A percentile compares a stretch with the other conserved stretches of the same genome.
Evolutionary conservation across 768 basidiomycete genomes (phyloP).

Genomic region (Auriculariales sp.): DNA sequence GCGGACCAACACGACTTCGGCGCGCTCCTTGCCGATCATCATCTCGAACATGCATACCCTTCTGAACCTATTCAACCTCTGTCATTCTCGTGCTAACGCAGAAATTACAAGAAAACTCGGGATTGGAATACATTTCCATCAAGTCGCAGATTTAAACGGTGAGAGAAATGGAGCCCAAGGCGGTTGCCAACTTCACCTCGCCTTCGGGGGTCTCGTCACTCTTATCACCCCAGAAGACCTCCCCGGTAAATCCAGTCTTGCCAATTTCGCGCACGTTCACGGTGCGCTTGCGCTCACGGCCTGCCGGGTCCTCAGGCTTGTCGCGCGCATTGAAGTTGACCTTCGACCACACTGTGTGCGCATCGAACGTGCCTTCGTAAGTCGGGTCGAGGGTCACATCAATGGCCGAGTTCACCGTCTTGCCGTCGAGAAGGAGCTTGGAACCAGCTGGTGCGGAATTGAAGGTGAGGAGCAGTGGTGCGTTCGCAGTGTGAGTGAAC

Average conservation of each 20-base stretch:
- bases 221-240: neutral
- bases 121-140: too few species aligned
- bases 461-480: neutral
- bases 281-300: neutral
- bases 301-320: neutral
- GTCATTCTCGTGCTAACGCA: too few species aligned
- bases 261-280: neutral
- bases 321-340: neutral
- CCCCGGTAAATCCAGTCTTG: neutral
- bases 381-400: neutral
- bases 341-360: neutral
- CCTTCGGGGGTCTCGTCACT: neutral
- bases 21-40: neutral
- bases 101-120: too few species aligned
- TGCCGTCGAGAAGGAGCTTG: neutral
- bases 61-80: too few species aligned
- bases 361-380: neutral
- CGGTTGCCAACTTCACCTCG: neutral
- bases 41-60: neutral
- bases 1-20: too few species aligned
- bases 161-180: neutral
- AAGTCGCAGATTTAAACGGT: neutral
- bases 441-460: neutral
- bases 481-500: neutral
- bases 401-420: neutral